A percentile compares a stretch with the other conserved stretches of the same genome.
Conservation (phyloP, 768 basidiomycete genomes). For the Boletus reticulatus region DNA sequence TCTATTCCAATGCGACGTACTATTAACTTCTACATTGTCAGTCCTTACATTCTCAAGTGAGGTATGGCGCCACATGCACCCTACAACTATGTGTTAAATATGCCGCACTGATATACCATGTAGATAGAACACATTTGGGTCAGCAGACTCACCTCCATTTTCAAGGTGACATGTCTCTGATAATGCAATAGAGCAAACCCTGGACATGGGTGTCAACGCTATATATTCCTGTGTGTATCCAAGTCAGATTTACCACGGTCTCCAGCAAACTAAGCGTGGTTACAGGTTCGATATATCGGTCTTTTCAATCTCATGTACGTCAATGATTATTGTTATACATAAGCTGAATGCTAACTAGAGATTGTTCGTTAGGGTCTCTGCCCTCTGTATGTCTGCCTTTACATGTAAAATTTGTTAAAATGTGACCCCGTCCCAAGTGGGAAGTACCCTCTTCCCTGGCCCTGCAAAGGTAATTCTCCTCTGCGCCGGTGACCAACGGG, state of each 20-base stretch:
- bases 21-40: not conserved
- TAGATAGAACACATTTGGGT: conserved; percentile 15
- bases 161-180: not conserved
- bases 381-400: not conserved
- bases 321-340: not conserved
- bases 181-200: not conserved
- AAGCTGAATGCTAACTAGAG: not conserved
- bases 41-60: not conserved
- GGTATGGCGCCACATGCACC: not conserved
- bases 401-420: not conserved
- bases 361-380: not conserved
- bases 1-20: not conserved
- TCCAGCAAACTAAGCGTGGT: not conserved
- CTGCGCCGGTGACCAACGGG: not conserved
- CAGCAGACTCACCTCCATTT: not conserved
- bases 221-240: conserved; percentile 5
- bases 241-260: not conserved
- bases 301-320: not conserved
- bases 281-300: conserved; percentile 12
- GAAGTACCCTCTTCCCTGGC: not conserved
- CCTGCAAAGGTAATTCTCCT: conserved; percentile 1
- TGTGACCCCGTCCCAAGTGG: not conserved
- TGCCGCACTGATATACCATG: not conserved
- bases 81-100: not conserved
- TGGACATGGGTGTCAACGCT: conserved; percentile 11